Evolutionary conservation across 2,329 filamentous ascomycete species (phyloP), one percentile per base, ranked within the genome.

Genomic region (Paramyrothecium roridum): DNA sequence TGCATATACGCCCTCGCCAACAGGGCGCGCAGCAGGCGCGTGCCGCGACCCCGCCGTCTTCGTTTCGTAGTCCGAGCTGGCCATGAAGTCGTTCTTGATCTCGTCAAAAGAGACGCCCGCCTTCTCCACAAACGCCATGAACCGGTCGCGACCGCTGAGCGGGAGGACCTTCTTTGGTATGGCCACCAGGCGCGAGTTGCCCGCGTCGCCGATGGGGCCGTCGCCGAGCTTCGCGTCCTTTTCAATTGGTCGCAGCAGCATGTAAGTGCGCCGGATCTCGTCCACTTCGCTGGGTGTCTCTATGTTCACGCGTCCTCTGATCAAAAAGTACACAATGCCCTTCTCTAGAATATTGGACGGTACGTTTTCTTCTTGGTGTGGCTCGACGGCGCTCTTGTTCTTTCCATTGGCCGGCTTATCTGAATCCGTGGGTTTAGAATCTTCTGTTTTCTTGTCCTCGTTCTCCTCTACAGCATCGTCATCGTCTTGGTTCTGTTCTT

Each of bases 291-390:
- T 80, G 0, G 91, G 87, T 8, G 90, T 80, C 4, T 91, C 83
- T 23, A 90, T 80, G 52, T 85, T 84, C 40, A 96, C 90, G 13
- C 91, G 86, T 8, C 86, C 85, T 19, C 92, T 87, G 64, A 89
- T 88, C 77, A 96, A 96, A 80, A 96, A 96, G 77, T 96, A 96
- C 62, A 96, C 86, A 63, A 95, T 82, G 3, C 92, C 92, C 65
- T 95, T 96, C 67, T 97, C 92, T 2, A 96, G 79, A 22, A 96
- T 85, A 51, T 64, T 80, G 1, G 80, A 76, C 0, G 78, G 74
- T 1, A 77, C 62, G 17, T 65, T 50, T 3, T 56, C 51, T 23
- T 69, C 72, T 50, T 61, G 33, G 2, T 55, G 54, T 19, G 59
- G 59, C 16, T 61, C 48, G 1, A 63, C 55, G 1, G 66, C 63